Percentiles rank a stretch among this genome's conserved stretches.
phyloP scores from a whole-genome alignment of 2,329 filamentous ascomycete species.

The Juglanconis sp. region DNA sequence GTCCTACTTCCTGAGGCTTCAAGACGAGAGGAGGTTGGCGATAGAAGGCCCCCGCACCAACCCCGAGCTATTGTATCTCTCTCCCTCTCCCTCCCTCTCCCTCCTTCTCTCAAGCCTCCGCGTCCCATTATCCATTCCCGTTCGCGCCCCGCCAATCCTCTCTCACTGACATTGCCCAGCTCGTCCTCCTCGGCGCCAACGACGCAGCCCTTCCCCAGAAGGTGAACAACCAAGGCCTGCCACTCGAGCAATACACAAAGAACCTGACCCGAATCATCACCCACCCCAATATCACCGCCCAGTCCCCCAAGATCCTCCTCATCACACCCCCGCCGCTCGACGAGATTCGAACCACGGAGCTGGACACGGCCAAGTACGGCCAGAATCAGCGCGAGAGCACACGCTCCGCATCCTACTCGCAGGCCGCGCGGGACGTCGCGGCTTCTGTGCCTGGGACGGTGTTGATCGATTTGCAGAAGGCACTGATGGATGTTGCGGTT shows the following conservation, averaged over 20 bases:
- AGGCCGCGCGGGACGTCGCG: slow-evolving; percentile 63
- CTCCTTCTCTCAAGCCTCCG: not conserved
- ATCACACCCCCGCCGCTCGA: slow-evolving; percentile 82
- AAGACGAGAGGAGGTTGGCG: too few relatives aligned
- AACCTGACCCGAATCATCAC: slow-evolving; percentile 71
- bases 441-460: slow-evolving; percentile 63
- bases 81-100: not conserved
- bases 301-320: slow-evolving; percentile 71
- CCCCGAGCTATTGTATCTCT: too few relatives aligned
- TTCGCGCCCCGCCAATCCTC: not conserved
- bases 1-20: slow-evolving; percentile 21
- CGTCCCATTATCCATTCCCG: slow-evolving; percentile 11
- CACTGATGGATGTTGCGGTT: slow-evolving; percentile 69
- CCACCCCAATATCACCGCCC: slow-evolving; percentile 66
- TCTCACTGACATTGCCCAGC: slow-evolving; percentile 39
- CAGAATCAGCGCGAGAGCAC: slow-evolving; percentile 38
- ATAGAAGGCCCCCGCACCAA: too few relatives aligned
- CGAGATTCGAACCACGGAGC: slow-evolving; percentile 60
- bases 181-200: slow-evolving; percentile 85
- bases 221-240: slow-evolving; percentile 69
- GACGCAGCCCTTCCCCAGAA: slow-evolving; percentile 70
- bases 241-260: slow-evolving; percentile 68
- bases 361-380: slow-evolving; percentile 35
- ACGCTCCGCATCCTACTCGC: slow-evolving; percentile 55
- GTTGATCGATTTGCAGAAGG: slow-evolving; percentile 76